Base-by-base conservation (phyloP, 306 rosid genomes). In the Quercus agrifolia region DNA sequence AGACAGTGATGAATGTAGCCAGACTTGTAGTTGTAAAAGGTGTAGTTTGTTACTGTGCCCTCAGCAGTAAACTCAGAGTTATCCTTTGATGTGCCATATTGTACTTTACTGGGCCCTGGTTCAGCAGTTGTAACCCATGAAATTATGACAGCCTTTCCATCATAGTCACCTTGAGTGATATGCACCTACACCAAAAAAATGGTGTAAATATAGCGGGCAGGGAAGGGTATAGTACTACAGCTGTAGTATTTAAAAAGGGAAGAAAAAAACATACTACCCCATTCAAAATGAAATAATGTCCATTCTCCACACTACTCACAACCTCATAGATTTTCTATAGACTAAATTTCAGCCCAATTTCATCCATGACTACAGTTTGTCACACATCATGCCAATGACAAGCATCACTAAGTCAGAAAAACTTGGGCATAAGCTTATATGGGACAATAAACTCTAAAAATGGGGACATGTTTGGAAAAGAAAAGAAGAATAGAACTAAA, bases 131-230 rank as follows among this genome's bases (percentile, higher is more conserved):
- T 93, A 75, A 95, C 91, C 99, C 99, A 93, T 78, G 99, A 91
- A 78, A 95, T 80, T 27, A 93, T 90, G 38, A 91, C 93, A 63
- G 99, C 98, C 85, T 80, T 93, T 77, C 97, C 99, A 76, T 95
- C 97, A 72, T 93, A 95, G 83, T 95, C 99, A 57, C 98, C 99
- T 87, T 95, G 99, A n/a, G 99, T 93, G 73, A 95, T 90, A 76
- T 91, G 99, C 83, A 95, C 99, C 98, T 95, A 75, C 51, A 67
- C 52, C 52, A 35, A 35, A 67, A 28, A 35, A n/a, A 33, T 3
- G 27, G 25, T 8, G 72, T 67, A 33, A 64, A 67, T 33, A 67
- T 33, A 67, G 51, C 46, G 0, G 70, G 70, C 70, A 3, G 70
- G 21, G 38, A 64, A 64, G 46, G 11, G 30, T 59, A 21, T 7